phyloP scores from a whole-genome alignment of 2,329 filamentous ascomycete species.

The Epichloe typhina region DNA sequence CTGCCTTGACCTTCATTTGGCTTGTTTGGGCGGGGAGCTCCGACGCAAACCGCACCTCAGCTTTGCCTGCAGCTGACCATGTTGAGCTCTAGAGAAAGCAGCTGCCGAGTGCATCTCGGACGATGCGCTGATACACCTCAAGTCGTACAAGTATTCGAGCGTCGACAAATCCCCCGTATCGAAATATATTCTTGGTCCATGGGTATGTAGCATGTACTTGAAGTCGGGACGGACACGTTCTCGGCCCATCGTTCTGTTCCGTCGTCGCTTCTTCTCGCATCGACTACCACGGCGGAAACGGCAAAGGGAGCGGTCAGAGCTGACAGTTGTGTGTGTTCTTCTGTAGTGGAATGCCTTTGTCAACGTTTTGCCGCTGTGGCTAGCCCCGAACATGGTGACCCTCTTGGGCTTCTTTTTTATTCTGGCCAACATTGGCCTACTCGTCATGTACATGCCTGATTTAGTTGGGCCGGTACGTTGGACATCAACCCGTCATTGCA shows the following conservation, averaged over 20 bases:
- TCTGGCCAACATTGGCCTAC: conserved; percentile 60
- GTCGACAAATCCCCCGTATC: conserved; percentile 94
- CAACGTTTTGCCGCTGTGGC: conserved; percentile 82
- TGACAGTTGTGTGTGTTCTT: background rate
- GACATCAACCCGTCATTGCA: background rate
- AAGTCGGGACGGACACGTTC: background rate
- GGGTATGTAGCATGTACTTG: conserved; percentile 48
- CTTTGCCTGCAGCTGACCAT: background rate
- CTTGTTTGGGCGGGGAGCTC: too few species aligned
- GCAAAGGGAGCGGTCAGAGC: background rate
- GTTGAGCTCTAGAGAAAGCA: conserved; percentile 27
- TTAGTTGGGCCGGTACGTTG: conserved; percentile 68
- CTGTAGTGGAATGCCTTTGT: conserved; percentile 92
- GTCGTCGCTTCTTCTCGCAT: background rate
- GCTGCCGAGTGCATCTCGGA: conserved; percentile 69
- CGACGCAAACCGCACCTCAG: background rate
- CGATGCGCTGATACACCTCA: conserved; percentile 80
- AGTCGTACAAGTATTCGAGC: conserved; percentile 92
- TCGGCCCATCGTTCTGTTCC: too few species aligned
- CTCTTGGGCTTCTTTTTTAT: conserved; percentile 96
- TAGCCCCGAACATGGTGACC: conserved; percentile 96
- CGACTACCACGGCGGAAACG: background rate
- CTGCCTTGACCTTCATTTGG: background rate
- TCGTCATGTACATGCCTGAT: conserved; percentile 77
- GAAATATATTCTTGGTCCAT: conserved; percentile 85